Conservation (phyloP, 2,329 filamentous ascomycete species). For the Xylaria sp. region DNA sequence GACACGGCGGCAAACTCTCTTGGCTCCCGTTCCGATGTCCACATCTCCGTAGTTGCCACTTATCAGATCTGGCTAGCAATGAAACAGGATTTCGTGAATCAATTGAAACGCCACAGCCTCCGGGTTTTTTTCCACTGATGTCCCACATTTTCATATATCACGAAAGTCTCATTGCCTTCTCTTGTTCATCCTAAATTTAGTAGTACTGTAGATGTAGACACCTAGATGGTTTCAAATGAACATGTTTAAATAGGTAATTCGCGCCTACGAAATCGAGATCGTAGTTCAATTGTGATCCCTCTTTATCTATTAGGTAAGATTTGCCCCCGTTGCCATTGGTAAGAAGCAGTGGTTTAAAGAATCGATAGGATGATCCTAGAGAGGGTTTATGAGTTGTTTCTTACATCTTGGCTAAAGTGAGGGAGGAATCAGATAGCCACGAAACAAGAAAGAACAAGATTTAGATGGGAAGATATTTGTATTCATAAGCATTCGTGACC, state of each 20-base stretch:
- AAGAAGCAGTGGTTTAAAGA: background rate
- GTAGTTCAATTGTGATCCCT: too few species aligned
- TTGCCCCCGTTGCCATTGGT: too few species aligned
- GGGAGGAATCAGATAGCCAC: background rate
- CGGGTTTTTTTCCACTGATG: background rate
- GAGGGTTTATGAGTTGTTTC: background rate
- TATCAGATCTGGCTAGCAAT: background rate
- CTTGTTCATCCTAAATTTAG: background rate
- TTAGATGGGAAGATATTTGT: background rate
- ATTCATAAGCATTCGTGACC: constrained; percentile 5
- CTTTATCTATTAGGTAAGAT: too few species aligned
- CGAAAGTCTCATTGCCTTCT: background rate
- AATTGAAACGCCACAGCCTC: background rate
- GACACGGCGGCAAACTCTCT: background rate
- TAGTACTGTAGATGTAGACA: too few species aligned
- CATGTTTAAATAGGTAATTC: too few species aligned
- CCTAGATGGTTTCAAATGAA: too few species aligned
- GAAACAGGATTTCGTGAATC: background rate
- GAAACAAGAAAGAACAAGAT: background rate
- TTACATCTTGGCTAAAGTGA: too few species aligned
- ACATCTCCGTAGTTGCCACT: background rate
- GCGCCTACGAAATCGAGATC: too few species aligned
- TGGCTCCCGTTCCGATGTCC: background rate
- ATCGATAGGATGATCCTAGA: background rate
- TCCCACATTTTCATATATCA: background rate